Conservation (phyloP, 1,139 yeast genomes). For the Magnusiomyces clavatus region DNA sequence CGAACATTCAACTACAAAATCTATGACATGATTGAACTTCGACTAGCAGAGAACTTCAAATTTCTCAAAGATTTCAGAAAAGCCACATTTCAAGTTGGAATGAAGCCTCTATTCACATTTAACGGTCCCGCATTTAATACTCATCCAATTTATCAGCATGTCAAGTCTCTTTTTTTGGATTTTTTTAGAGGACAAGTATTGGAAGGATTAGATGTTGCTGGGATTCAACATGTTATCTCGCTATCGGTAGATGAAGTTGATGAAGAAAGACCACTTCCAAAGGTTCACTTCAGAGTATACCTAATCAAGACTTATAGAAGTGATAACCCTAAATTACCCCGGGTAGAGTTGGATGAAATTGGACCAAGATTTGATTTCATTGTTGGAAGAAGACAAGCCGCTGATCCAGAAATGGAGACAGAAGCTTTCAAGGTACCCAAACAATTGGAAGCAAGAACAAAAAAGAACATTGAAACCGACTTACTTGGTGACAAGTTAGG, state of each 20-base stretch:
- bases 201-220: constrained; percentile 85
- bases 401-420: constrained; percentile 82
- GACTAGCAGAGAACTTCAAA: constrained; percentile 55
- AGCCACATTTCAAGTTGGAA: constrained; percentile 74
- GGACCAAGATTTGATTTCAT: constrained; percentile 95
- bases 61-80: constrained; percentile 69
- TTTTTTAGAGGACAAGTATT: constrained; percentile 82
- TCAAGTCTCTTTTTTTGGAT: constrained; percentile 84
- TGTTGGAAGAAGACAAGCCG: constrained; percentile 78
- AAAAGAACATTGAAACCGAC: constrained; percentile 86
- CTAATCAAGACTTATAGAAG: constrained; percentile 71
- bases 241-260: constrained; percentile 68
- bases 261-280: constrained; percentile 65
- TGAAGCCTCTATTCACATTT: constrained; percentile 91
- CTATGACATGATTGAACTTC: constrained; percentile 89
- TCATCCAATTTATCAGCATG: constrained; percentile 77
- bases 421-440: constrained; percentile 81
- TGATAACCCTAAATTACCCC: constrained; percentile 76
- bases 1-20: constrained; percentile 86
- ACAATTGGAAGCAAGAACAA: constrained; percentile 71
- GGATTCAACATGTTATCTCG: constrained; percentile 83
- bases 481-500: constrained; percentile 95
- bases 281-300: constrained; percentile 84
- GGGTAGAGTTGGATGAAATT: constrained; percentile 89
- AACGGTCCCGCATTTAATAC: constrained; percentile 88